phyloP scores from a whole-genome alignment of 2,329 filamentous ascomycete species.

The Hymenoscyphus fraxineus region DNA sequence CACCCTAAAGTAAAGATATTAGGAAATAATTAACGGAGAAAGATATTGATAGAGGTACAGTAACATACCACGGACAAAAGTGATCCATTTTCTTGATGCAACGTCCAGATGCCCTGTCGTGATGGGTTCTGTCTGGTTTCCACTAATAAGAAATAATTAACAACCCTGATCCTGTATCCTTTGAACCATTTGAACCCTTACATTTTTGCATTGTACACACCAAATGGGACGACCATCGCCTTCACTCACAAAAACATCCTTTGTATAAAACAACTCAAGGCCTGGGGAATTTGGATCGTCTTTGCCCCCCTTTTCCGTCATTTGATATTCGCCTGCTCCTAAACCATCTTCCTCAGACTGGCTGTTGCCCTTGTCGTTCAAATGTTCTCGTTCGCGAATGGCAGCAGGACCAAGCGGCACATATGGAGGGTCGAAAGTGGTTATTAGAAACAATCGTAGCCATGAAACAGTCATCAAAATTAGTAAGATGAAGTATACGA shows the following conservation, averaged over 20 bases:
- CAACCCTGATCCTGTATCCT: not conserved
- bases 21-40: slow-evolving; percentile 6
- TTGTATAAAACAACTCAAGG: slow-evolving; percentile 73
- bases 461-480: slow-evolving; percentile 65
- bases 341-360: slow-evolving; percentile 20
- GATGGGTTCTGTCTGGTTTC: slow-evolving; percentile 83
- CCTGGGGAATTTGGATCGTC: slow-evolving; percentile 57
- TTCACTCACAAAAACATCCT: slow-evolving; percentile 81
- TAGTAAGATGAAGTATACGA: slow-evolving; percentile 70
- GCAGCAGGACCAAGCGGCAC: slow-evolving; percentile 57
- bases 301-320: slow-evolving; percentile 12
- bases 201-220: slow-evolving; percentile 74
- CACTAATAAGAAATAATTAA: slow-evolving; percentile 38
- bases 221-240: slow-evolving; percentile 78
- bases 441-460: slow-evolving; percentile 63
- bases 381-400: slow-evolving; percentile 20
- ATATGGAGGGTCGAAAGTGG: slow-evolving; percentile 69
- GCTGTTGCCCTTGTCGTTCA: slow-evolving; percentile 24
- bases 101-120: slow-evolving; percentile 82
- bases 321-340: slow-evolving; percentile 25
- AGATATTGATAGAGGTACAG: not conserved
- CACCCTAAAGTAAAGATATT: slow-evolving; percentile 51
- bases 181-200: slow-evolving; percentile 44
- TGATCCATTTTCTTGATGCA: slow-evolving; percentile 93
- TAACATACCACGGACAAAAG: slow-evolving; percentile 73